A percentile compares a stretch with the other conserved stretches of the same genome.
Conservation (phyloP, 495 filamentous ascomycete species). For the Penicillium alfredii region DNA sequence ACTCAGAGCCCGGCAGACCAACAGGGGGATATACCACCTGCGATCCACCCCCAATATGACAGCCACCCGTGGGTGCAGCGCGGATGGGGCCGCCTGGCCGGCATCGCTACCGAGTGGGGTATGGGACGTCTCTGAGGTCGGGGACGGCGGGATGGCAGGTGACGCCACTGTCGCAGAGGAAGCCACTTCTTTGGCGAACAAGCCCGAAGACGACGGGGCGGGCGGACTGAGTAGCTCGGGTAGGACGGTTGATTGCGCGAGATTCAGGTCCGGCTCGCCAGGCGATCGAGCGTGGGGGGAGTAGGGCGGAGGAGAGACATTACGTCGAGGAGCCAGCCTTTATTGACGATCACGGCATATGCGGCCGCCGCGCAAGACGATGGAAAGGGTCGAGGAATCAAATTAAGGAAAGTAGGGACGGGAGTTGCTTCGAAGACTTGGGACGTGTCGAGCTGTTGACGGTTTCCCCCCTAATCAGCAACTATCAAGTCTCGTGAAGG, state of each 20-base stretch:
- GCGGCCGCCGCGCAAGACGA: slow-evolving; percentile 30
- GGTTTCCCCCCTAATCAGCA: slow-evolving; percentile 14
- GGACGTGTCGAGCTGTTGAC: slow-evolving; percentile 11
- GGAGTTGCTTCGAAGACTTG: not conserved
- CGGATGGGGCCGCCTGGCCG: slow-evolving; percentile 26
- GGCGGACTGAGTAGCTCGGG: slow-evolving; percentile 13
- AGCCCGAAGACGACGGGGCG: slow-evolving; percentile 6
- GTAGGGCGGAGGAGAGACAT: slow-evolving; percentile 39
- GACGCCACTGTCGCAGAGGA: slow-evolving; percentile 17
- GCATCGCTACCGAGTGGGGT: slow-evolving; percentile 31
- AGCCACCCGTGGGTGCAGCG: slow-evolving; percentile 57
- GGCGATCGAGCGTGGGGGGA: slow-evolving; percentile 24
- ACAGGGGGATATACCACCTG: slow-evolving; percentile 56
- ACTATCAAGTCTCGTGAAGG: slow-evolving; percentile 5
- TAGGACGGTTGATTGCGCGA: slow-evolving; percentile 9
- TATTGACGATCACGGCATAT: slow-evolving; percentile 32
- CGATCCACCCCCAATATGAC: slow-evolving; percentile 57
- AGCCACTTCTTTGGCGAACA: slow-evolving; percentile 30
- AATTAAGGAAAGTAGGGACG: slow-evolving; percentile 1
- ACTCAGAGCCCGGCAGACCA: slow-evolving; percentile 55
- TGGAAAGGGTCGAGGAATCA: slow-evolving; percentile 1
- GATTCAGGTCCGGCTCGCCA: slow-evolving; percentile 25
- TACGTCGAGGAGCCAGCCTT: slow-evolving; percentile 45
- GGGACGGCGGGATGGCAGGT: slow-evolving; percentile 32
- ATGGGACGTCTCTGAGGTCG: slow-evolving; percentile 30